phyloP scores from a whole-genome alignment of 768 basidiomycete genomes.

The Boletus reticuloceps region DNA sequence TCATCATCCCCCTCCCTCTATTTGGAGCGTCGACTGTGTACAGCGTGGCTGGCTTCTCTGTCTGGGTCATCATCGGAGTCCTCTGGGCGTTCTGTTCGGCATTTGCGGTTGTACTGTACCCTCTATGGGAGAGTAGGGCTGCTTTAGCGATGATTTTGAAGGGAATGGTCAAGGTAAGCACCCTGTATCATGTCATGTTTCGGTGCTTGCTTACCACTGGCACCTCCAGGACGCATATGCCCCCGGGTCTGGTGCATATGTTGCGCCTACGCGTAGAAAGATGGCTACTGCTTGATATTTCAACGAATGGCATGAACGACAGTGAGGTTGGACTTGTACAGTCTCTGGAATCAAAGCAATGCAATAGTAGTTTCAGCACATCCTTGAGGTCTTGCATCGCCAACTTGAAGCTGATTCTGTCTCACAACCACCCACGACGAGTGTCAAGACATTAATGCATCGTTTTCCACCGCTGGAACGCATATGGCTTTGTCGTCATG shows the following conservation, averaged over 20 bases:
- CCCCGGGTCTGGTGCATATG: constrained; percentile 41
- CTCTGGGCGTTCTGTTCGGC: constrained; percentile 81
- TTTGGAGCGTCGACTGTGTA: constrained; percentile 82
- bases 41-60: constrained; percentile 58
- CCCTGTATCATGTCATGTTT: not conserved
- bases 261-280: constrained; percentile 4
- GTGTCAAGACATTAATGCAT: too few species aligned
- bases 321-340: not conserved
- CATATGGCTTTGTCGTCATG: too few species aligned
- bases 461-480: too few species aligned
- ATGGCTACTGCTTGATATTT: not conserved
- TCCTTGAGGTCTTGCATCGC: too few species aligned
- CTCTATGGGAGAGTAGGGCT: constrained; percentile 77
- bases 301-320: not conserved
- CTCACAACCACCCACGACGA: too few species aligned
- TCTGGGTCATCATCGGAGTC: constrained; percentile 82
- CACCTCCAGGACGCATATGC: constrained; percentile 39
- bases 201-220: not conserved
- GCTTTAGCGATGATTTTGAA: constrained; percentile 57
- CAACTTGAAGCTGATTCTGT: too few species aligned
- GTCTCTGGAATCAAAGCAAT: not conserved
- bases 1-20: constrained; percentile 80
- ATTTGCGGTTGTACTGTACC: constrained; percentile 77
- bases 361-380: too few species aligned
- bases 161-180: constrained; percentile 62